Percentiles rank a stretch among this genome's conserved stretches.
These are phyloP conservation scores for Blastocystis sp. DNA, from an alignment of 352 stramenopile genomes.

Conservation along the genomic window DNA sequence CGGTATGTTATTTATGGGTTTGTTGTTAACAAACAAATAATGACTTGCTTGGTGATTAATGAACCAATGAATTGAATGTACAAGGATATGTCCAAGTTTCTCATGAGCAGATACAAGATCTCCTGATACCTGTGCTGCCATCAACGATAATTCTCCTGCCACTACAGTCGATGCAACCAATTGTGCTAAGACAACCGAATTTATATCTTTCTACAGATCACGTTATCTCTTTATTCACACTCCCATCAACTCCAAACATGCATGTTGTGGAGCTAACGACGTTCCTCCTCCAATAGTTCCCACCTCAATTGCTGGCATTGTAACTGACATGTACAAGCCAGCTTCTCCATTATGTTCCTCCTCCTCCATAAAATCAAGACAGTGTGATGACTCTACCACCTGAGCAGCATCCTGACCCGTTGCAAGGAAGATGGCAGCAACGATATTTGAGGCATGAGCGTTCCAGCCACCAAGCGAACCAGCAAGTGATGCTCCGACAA, in stretches of 20 bases:
- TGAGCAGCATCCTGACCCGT: slow-evolving; percentile 83
- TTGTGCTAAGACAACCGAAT: slow-evolving; percentile 68
- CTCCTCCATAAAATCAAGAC: slow-evolving; percentile 81
- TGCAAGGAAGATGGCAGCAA: slow-evolving; percentile 81
- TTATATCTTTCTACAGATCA: slow-evolving; percentile 19
- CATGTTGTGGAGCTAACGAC: slow-evolving; percentile 73
- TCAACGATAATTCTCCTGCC: slow-evolving; percentile 79
- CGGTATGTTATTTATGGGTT: neutral
- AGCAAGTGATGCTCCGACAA: slow-evolving; percentile 79
- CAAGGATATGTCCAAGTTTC: slow-evolving; percentile 67
- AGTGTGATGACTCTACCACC: slow-evolving; percentile 81
- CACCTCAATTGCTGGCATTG: slow-evolving; percentile 83
- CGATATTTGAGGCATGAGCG: slow-evolving; percentile 81
- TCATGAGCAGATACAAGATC: slow-evolving; percentile 81
- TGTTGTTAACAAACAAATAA: slow-evolving; percentile 1
- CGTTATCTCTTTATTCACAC: neutral
- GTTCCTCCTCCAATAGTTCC: slow-evolving; percentile 82
- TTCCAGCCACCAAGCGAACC: slow-evolving; percentile 80
- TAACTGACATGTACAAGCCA: slow-evolving; percentile 70
- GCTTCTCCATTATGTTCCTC: slow-evolving; percentile 72
- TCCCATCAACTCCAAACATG: slow-evolving; percentile 76
- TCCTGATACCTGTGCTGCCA: slow-evolving; percentile 78
- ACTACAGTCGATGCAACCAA: slow-evolving; percentile 75
- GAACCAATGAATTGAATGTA: too few relatives aligned
- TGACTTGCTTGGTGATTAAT: slow-evolving; percentile 21